phyloP scores from a whole-genome alignment of 495 filamentous ascomycete species.

The Annulohypoxylon stygium region DNA sequence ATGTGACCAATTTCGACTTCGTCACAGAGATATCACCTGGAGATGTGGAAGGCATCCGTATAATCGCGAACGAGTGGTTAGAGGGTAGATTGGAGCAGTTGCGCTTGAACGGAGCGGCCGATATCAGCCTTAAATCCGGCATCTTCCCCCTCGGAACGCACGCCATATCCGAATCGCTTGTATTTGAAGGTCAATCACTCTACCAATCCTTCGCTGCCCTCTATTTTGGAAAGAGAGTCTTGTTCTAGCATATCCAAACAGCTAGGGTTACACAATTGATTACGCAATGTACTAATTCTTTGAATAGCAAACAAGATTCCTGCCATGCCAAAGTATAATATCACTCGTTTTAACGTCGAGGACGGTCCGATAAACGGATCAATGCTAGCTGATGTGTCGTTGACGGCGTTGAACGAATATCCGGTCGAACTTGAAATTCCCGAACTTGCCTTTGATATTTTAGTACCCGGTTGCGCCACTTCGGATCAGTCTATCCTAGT shows the following conservation, averaged over 20 bases:
- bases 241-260: constrained; percentile 48
- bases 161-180: constrained; percentile 73
- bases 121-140: constrained; percentile 79
- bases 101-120: constrained; percentile 75
- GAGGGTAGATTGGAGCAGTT: constrained; percentile 78
- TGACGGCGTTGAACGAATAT: constrained; percentile 77
- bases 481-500: constrained; percentile 72
- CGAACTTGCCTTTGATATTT: constrained; percentile 81
- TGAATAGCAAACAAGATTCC: constrained; percentile 75
- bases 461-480: constrained; percentile 83
- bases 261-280: constrained; percentile 19
- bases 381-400: constrained; percentile 81
- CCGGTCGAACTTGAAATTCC: constrained; percentile 81
- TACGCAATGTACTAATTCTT: constrained; percentile 46
- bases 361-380: constrained; percentile 73
- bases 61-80: constrained; percentile 89
- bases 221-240: constrained; percentile 64
- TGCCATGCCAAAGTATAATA: constrained; percentile 78
- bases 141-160: constrained; percentile 81
- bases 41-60: constrained; percentile 79
- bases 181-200: constrained; percentile 83
- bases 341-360: constrained; percentile 79
- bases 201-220: constrained; percentile 67
- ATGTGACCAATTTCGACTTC: constrained; percentile 81
- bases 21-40: constrained; percentile 79